A percentile compares a stretch with the other conserved stretches of the same genome.
phyloP scores from a whole-genome alignment of 257 asterid species.

The Solanum gandarillasii region DNA sequence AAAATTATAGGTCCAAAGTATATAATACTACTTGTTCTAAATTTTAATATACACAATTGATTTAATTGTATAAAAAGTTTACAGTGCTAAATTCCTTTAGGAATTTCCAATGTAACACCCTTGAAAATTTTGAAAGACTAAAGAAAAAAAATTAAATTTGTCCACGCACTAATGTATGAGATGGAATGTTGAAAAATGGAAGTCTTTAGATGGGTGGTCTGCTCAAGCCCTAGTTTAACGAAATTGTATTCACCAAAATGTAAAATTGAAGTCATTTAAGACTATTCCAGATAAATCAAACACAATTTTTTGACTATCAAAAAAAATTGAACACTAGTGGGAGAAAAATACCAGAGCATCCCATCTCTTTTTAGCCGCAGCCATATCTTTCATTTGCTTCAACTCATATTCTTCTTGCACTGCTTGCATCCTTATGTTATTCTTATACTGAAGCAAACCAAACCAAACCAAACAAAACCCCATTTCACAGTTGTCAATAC shows the following conservation, averaged over 20 bases:
- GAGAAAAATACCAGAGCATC: constrained; percentile 61
- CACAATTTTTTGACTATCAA: neutral
- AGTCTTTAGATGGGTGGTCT: neutral
- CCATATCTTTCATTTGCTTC: constrained; percentile 92
- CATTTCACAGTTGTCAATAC: constrained; percentile 3
- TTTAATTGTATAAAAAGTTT: too few relatives aligned
- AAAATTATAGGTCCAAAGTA: too few relatives aligned
- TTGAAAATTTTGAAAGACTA: too few relatives aligned
- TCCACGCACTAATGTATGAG: neutral
- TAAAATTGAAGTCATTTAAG: neutral
- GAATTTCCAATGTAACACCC: too few relatives aligned
- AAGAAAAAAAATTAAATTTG: too few relatives aligned
- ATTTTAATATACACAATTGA: too few relatives aligned
- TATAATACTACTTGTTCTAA: too few relatives aligned
- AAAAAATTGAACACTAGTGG: neutral
- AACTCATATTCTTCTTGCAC: constrained; percentile 82
- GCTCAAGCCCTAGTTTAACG: neutral
- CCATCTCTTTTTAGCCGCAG: constrained; percentile 98
- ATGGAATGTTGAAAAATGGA: neutral
- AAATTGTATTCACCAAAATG: neutral
- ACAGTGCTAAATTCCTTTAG: too few relatives aligned
- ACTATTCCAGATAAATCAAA: neutral
- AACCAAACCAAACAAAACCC: neutral
- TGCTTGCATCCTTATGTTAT: constrained; percentile 55
- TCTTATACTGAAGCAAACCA: constrained; percentile 22